Base-by-base conservation (phyloP, 164 flowering plant species). In the Vitis amurensis region DNA sequence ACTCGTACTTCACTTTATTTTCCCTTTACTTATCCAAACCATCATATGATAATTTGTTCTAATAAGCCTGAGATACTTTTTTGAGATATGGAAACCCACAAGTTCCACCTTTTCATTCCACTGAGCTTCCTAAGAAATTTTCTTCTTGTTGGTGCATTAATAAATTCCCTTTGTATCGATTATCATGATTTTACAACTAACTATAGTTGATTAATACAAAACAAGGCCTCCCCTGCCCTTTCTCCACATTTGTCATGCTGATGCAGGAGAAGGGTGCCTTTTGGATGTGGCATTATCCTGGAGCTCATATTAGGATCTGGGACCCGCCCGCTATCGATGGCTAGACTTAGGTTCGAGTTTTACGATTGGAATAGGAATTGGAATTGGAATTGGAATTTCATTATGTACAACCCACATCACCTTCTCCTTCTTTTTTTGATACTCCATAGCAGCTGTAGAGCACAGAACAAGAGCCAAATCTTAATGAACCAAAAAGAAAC, bases 191-290 rank as follows among this genome's bases (percentile, higher is more conserved):
- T 55, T 62, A 55, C 51, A 47, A 27, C n/a, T 68, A 13, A 57
- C 9, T 57, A 14, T 57, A 57, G 59, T 68, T 47, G 17, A 57
- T 67, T 11, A 23, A 61, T 5, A 52, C 60, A 53, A 69, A 47
- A 71, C 52, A 57, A 71, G 59, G 47, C 14, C 11, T 13, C 55
- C 66, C n/a, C 50, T 50, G 15, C 3, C 37, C 49, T 57, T 16
- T 23, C 27, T 23, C 27, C 27, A 10, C 9, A 50, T 63, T 62
- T 64, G 77, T 74, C 77, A 74, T 59, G 72, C 72, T 74, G 77
- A 74, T 69, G 69, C 53, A 52, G 13, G 11, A 8, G 11, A 6
- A 2, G 1, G 3, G 14, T n/a, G 50, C 51, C 8, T 67, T 44
- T 49, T 47, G 23, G 63, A 58, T 15, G 64, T 27, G 57, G 51